A percentile compares a stretch with the other conserved stretches of the same genome.
phyloP scores from a whole-genome alignment of 1,284 basidiomycete species.

The Rhodotorula glutinis region DNA sequence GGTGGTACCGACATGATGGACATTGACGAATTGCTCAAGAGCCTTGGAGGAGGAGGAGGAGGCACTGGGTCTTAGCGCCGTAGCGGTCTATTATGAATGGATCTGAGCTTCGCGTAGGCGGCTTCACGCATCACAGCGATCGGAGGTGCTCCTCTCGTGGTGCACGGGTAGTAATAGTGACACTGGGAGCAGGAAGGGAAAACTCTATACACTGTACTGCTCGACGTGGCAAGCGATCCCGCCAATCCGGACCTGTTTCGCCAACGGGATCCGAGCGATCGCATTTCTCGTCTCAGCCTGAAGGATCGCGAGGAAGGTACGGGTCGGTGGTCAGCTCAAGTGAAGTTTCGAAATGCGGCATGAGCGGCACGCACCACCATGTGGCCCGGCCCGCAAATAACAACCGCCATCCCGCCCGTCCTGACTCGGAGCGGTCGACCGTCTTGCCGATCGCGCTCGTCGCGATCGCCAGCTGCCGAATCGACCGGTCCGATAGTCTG shows the following conservation, averaged over 20 bases:
- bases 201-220: slow-evolving; percentile 12
- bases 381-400: slow-evolving; percentile 24
- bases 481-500: background rate
- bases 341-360: background rate
- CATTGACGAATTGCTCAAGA: slow-evolving; percentile 19
- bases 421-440: slow-evolving; percentile 10
- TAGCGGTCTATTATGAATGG: no score
- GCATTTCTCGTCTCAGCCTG: slow-evolving; percentile 26
- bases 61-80: no score
- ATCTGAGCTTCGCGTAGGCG: no score
- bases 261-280: slow-evolving; percentile 25
- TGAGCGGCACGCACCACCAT: slow-evolving; percentile 28
- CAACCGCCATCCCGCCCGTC: slow-evolving; percentile 19
- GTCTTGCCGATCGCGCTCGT: slow-evolving; percentile 2
- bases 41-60: slow-evolving; percentile 5
- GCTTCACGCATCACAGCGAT: no score
- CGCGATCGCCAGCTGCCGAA: background rate
- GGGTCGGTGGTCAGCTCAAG: no score
- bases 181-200: no score
- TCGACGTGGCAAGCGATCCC: slow-evolving; percentile 23
- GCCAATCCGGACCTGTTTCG: slow-evolving; percentile 29
- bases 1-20: background rate
- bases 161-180: no score
- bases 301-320: no score
- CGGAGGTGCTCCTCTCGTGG: no score